Conservation (phyloP, 441 rosid genomes). For the Hura crepitans region DNA sequence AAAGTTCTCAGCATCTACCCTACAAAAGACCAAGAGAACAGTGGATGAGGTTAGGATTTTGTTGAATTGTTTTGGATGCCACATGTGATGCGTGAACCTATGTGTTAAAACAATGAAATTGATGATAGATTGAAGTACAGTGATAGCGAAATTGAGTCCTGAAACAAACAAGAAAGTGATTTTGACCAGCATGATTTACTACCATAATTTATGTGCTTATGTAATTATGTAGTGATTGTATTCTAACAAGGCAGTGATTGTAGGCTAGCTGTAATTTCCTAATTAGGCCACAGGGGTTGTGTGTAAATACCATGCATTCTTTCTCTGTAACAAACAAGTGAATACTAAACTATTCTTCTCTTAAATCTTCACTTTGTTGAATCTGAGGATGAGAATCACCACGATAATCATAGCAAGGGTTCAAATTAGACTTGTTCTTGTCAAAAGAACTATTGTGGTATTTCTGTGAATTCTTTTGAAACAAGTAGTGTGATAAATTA, state of each 20-base stretch:
- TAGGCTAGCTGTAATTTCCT: too few species aligned
- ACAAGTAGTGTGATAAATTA: not conserved
- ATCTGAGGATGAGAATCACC: not conserved
- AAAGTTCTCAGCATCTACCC: constrained; percentile 92
- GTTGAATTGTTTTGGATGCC: not conserved
- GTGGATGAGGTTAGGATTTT: constrained; percentile 74
- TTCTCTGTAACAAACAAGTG: too few species aligned
- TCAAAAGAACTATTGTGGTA: not conserved
- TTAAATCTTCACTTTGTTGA: not conserved
- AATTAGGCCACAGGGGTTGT: too few species aligned
- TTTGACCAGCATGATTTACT: too few species aligned
- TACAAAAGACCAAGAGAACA: constrained; percentile 88
- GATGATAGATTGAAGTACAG: not conserved
- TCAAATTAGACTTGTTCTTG: not conserved
- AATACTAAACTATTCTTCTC: too few species aligned
- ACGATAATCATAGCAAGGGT: not conserved
- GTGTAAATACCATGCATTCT: too few species aligned
- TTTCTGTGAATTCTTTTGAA: not conserved
- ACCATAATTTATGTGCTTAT: too few species aligned
- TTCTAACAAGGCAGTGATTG: too few species aligned
- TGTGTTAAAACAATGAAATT: not conserved
- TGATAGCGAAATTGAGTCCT: not conserved
- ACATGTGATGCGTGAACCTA: not conserved
- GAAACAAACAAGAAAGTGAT: not conserved
- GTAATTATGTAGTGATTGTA: too few species aligned